Evolutionary conservation across 257 asterid genomes (phyloP).

Genomic region (Ehretia macrophylla): DNA sequence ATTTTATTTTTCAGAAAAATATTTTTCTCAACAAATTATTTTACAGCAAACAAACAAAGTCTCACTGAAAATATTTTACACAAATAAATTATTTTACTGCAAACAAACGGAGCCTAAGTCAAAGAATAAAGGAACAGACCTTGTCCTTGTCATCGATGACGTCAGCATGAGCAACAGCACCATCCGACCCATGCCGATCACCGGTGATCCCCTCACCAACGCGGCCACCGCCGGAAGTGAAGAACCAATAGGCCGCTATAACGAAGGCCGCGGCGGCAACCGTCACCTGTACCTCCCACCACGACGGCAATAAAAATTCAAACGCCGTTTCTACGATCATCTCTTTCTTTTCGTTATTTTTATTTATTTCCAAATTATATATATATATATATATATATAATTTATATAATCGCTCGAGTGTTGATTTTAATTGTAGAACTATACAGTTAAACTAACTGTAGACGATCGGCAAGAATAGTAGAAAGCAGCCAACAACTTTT

Average conservation of each 20-base stretch:
- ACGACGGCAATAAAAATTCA: constrained; percentile 62
- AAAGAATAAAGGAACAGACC: constrained; percentile 29
- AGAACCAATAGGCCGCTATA: constrained; percentile 48
- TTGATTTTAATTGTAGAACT: background rate
- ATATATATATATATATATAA: too few relatives aligned
- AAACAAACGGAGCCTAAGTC: too few relatives aligned
- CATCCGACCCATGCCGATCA: constrained; percentile 24
- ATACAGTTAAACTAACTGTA: too few relatives aligned
- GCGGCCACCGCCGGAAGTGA: constrained; percentile 36
- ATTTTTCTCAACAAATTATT: too few relatives aligned
- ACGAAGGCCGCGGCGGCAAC: constrained; percentile 64
- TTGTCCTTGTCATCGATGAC: constrained; percentile 33
- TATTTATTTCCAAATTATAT: too few relatives aligned
- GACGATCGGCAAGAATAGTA: background rate
- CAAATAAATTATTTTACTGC: too few relatives aligned
- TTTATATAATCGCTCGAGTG: background rate
- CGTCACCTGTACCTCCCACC: constrained; percentile 89
- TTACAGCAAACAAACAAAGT: too few relatives aligned
- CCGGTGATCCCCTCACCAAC: constrained; percentile 16
- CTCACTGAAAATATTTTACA: too few relatives aligned
- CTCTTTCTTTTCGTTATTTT: background rate
- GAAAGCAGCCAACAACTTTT: background rate
- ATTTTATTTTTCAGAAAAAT: too few relatives aligned
- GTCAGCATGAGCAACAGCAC: constrained; percentile 26
- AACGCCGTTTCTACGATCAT: constrained; percentile 42